These are phyloP conservation scores for Xylona heveae DNA, from an alignment of 495 filamentous ascomycete genomes.

Conservation along the genomic window DNA sequence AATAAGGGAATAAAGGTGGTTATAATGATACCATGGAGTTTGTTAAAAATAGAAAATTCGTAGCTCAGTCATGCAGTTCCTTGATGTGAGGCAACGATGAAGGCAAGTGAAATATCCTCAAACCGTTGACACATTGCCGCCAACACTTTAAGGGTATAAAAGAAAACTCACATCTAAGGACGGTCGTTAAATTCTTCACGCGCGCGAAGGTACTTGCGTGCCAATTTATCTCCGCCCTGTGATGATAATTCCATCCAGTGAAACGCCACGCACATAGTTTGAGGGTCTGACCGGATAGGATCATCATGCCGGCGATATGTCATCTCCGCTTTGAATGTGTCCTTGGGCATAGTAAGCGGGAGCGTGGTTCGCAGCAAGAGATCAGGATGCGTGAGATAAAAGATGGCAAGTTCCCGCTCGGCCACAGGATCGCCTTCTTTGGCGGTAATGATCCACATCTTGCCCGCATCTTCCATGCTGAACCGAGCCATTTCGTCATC, in stretches of 20 bases:
- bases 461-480: conserved; percentile 64
- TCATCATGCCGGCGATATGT: conserved; percentile 34
- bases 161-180: conserved; percentile 14
- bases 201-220: conserved; percentile 65
- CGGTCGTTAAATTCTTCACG: conserved; percentile 38
- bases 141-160: too few relatives aligned
- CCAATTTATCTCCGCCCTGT: conserved; percentile 69
- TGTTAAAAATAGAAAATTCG: too few relatives aligned
- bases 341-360: conserved; percentile 63
- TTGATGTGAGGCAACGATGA: conserved; percentile 1
- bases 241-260: conserved; percentile 97
- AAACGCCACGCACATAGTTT: conserved; percentile 85
- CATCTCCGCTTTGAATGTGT: conserved; percentile 80
- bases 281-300: conserved; percentile 51
- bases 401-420: conserved; percentile 84
- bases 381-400: conserved; percentile 86
- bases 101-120: conserved; percentile 3
- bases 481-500: conserved; percentile 27
- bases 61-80: neutral
- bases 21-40: too few relatives aligned
- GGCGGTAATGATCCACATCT: conserved; percentile 86
- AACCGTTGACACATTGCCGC: too few relatives aligned
- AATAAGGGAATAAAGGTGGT: too few relatives aligned
- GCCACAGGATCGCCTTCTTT: conserved; percentile 83
- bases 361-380: conserved; percentile 66